These are phyloP conservation scores for Ganoderma boninense DNA, from an alignment of 1,284 basidiomycete genomes.

Conservation along the genomic window DNA sequence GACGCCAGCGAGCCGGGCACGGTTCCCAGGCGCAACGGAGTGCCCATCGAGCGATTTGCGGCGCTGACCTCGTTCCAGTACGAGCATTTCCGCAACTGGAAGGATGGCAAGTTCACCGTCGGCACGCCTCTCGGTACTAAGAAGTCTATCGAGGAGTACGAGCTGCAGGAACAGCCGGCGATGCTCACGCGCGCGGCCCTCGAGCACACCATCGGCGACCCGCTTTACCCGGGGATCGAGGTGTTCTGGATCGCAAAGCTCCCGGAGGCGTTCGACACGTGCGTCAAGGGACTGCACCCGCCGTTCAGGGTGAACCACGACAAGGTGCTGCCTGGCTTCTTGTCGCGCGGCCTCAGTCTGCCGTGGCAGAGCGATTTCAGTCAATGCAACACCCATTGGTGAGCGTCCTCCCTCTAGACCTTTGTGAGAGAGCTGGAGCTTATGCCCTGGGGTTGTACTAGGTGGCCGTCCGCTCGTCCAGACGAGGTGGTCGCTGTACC, in stretches of 20 bases:
- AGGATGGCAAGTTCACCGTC: conserved; percentile 35
- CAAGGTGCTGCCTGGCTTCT: conserved; percentile 20
- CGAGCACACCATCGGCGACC: conserved; percentile 44
- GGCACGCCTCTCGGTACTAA: conserved; percentile 11
- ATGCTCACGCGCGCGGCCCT: conserved; percentile 40
- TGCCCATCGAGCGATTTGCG: conserved; percentile 32
- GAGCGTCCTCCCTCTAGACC: not conserved
- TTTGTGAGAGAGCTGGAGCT: too few relatives aligned
- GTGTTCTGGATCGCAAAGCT: conserved; percentile 26
- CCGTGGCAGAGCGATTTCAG: conserved; percentile 37
- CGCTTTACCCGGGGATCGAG: conserved; percentile 44
- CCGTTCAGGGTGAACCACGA: conserved; percentile 30
- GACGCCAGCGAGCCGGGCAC: not conserved
- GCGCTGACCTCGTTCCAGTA: conserved; percentile 44
- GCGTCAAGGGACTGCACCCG: conserved; percentile 11
- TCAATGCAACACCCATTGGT: conserved; percentile 32
- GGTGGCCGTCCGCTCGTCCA: conserved; percentile 2
- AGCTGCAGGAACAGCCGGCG: conserved; percentile 31
- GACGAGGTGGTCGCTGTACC: not conserved
- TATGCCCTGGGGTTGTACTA: not conserved
- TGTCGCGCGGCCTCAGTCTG: conserved; percentile 30
- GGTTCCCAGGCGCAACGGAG: not conserved
- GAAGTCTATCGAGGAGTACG: conserved; percentile 30
- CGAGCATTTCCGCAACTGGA: conserved; percentile 42
- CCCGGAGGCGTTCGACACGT: conserved; percentile 5